These are phyloP conservation scores for Conticribra weissflogii DNA, from an alignment of 108 stramenopile genomes.

Conservation along the genomic window DNA sequence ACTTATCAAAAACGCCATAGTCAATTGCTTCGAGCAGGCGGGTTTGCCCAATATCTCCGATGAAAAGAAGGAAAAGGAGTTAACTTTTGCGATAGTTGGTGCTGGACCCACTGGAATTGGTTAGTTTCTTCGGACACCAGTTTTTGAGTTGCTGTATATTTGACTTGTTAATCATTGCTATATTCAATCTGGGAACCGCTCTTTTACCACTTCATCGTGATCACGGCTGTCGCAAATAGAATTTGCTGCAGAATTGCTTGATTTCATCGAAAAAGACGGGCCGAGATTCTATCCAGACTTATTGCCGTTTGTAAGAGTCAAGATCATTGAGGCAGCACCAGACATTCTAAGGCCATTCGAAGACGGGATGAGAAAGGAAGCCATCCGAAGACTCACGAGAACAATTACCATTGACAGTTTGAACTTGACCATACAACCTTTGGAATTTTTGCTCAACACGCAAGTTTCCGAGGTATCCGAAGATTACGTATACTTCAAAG, in stretches of 20 bases:
- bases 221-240: too few relatives aligned
- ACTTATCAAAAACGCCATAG: constrained; percentile 84
- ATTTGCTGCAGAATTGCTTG: constrained; percentile 92
- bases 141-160: too few relatives aligned
- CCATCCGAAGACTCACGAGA: constrained; percentile 73
- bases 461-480: constrained; percentile 90
- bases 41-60: constrained; percentile 83
- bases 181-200: too few relatives aligned
- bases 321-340: constrained; percentile 91
- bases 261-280: constrained; percentile 93
- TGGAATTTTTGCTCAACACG: constrained; percentile 79
- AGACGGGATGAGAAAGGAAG: constrained; percentile 86
- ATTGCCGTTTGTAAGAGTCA: constrained; percentile 86
- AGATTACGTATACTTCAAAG: constrained; percentile 72
- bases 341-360: constrained; percentile 90
- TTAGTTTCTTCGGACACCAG: too few relatives aligned
- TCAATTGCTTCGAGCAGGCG: constrained; percentile 96
- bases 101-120: constrained; percentile 95
- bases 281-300: constrained; percentile 89
- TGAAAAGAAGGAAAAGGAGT: constrained; percentile 59
- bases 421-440: constrained; percentile 60
- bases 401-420: constrained; percentile 55
- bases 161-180: too few relatives aligned
- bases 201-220: too few relatives aligned
- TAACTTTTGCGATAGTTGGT: constrained; percentile 94